phyloP scores from a whole-genome alignment of 768 basidiomycete species.

The Pleurotus tuoliensis region DNA sequence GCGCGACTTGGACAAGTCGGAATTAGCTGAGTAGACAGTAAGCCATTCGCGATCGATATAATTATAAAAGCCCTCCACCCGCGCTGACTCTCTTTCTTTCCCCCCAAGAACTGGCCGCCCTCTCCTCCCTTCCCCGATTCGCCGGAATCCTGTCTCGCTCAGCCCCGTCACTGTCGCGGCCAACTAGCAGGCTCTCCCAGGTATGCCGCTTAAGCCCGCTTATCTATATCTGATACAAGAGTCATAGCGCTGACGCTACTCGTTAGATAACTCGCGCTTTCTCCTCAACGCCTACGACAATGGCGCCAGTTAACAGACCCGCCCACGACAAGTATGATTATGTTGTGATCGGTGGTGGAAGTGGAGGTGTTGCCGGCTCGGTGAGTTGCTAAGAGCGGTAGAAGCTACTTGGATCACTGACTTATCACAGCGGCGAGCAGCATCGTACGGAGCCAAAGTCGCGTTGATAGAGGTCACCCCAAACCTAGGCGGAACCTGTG shows the following conservation, averaged over 20 bases:
- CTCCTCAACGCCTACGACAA: constrained; percentile 28
- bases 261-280: constrained; percentile 46
- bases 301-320: constrained; percentile 72
- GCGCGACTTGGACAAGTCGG: not conserved
- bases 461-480: constrained; percentile 80
- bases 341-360: constrained; percentile 89
- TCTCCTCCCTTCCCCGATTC: not conserved
- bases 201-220: constrained; percentile 7
- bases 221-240: not conserved
- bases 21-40: constrained; percentile 1
- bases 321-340: constrained; percentile 72
- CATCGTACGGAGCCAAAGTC: constrained; percentile 88
- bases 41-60: not conserved
- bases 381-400: constrained; percentile 37
- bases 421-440: constrained; percentile 75
- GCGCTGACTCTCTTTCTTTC: not conserved
- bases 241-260: constrained; percentile 4
- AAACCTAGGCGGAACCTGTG: constrained; percentile 89
- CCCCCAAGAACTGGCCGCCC: constrained; percentile 1
- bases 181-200: constrained; percentile 12
- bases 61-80: not conserved
- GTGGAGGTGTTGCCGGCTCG: constrained; percentile 86
- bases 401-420: not conserved
- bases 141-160: not conserved
- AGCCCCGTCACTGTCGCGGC: constrained; percentile 10